Evolutionary conservation across 2,329 filamentous ascomycete genomes (phyloP).

Genomic region (Claviceps sorghi): DNA sequence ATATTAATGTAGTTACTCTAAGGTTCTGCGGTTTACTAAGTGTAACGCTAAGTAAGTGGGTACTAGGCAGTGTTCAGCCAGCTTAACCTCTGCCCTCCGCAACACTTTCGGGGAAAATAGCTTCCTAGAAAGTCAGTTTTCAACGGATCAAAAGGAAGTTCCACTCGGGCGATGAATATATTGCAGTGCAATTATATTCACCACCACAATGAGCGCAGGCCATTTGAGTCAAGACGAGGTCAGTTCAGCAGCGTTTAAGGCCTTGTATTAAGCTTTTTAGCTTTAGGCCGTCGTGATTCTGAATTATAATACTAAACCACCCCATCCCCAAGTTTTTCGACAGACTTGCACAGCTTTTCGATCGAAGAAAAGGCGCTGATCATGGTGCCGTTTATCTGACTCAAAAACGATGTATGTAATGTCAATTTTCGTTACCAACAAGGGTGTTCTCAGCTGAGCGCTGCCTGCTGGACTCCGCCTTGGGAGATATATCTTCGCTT

Average conservation of each 20-base stretch:
- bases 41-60: no score
- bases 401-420: conserved; percentile 55
- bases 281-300: background rate
- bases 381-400: conserved; percentile 62
- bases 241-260: background rate
- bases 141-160: background rate
- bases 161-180: background rate
- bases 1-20: no score
- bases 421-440: background rate
- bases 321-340: conserved; percentile 50
- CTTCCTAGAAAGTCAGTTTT: background rate
- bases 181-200: background rate
- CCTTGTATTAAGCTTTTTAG: background rate
- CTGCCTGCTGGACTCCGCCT: no score
- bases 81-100: background rate
- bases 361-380: conserved; percentile 48
- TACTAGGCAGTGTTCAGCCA: no score
- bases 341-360: conserved; percentile 53
- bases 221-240: conserved; percentile 27
- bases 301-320: background rate
- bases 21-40: no score
- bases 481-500: background rate
- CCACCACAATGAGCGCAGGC: conserved; percentile 12
- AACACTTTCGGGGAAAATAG: background rate
- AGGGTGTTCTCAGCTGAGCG: background rate